A percentile compares a stretch with the other conserved stretches of the same genome.
Evolutionary conservation across 352 stramenopile genomes (phyloP).

Genomic region (Phytopythium sindhum): DNA sequence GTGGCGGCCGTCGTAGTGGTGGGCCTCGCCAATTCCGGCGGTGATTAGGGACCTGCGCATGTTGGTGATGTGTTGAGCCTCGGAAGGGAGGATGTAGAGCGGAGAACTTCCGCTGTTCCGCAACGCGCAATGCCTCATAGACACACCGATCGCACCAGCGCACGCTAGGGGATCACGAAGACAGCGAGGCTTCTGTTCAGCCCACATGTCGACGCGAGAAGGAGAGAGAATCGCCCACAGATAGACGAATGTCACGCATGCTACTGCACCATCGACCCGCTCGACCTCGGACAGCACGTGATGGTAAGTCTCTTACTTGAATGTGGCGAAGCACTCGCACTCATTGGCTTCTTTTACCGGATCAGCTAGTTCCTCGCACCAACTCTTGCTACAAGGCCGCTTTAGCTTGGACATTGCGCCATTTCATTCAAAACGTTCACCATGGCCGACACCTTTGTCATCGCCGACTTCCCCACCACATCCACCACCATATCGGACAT

Average conservation of each 20-base stretch:
- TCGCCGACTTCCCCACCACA: too few relatives aligned
- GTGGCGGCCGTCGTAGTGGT: constrained; percentile 22
- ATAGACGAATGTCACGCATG: background rate
- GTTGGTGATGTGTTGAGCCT: background rate
- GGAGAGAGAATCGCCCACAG: background rate
- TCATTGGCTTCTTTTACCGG: background rate
- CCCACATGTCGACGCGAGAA: background rate
- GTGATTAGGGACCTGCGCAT: background rate
- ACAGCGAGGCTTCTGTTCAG: background rate
- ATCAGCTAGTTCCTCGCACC: background rate
- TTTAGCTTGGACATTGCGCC: too few relatives aligned
- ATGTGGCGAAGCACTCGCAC: background rate
- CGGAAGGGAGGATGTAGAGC: background rate
- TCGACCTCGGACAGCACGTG: background rate
- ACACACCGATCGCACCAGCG: background rate
- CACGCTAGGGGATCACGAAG: background rate
- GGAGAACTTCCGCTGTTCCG: background rate
- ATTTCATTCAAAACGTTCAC: too few relatives aligned
- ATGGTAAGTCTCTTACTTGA: background rate
- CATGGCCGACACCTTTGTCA: too few relatives aligned
- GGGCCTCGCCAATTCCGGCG: background rate
- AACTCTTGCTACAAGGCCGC: too few relatives aligned
- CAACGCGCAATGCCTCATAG: background rate
- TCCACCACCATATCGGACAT: too few relatives aligned
- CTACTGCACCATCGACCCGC: background rate